Evolutionary conservation across 2,329 filamentous ascomycete genomes (phyloP).

Genomic region (Fusarium acutatum): DNA sequence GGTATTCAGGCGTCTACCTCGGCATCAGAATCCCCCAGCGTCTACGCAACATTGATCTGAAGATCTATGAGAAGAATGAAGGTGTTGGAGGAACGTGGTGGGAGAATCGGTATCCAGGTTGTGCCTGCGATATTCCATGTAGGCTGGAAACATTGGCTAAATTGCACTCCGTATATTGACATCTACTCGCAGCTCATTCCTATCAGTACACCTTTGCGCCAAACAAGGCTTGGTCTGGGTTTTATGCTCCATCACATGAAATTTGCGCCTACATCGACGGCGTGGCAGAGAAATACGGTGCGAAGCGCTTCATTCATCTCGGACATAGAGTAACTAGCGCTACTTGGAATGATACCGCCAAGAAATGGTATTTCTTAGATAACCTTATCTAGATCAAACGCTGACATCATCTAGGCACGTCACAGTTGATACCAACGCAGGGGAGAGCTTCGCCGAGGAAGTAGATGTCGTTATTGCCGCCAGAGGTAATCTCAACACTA

Average conservation of each 20-base stretch:
- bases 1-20: background rate
- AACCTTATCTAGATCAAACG: accelerated
- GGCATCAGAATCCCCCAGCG: background rate
- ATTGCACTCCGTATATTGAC: background rate
- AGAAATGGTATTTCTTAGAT: background rate
- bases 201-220: background rate
- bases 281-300: background rate
- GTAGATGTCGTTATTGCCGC: background rate
- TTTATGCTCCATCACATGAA: background rate
- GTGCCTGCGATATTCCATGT: background rate
- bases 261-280: background rate
- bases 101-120: background rate
- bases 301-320: background rate
- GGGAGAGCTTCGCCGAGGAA: background rate
- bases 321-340: background rate
- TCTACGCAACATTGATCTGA: background rate
- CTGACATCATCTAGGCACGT: background rate
- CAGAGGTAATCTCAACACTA: background rate
- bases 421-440: accelerated
- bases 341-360: background rate
- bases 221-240: background rate
- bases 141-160: background rate
- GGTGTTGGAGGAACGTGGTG: background rate
- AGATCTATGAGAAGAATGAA: background rate
- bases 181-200: background rate